These are phyloP conservation scores for Pontederia crassipes DNA, from an alignment of 176 grass and related monocot species.

Conservation along the genomic window DNA sequence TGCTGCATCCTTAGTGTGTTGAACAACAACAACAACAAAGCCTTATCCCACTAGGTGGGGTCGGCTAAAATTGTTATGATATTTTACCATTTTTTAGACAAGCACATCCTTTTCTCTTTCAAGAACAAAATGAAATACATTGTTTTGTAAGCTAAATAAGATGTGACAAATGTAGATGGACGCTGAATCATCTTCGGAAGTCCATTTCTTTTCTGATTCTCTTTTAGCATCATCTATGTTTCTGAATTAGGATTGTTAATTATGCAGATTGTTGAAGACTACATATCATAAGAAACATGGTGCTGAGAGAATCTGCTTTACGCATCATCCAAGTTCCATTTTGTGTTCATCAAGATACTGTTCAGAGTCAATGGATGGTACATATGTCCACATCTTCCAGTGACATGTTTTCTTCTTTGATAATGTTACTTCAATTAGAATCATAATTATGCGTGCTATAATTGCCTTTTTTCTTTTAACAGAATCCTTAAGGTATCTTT, in stretches of 20 bases:
- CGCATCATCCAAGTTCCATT: conserved; percentile 87
- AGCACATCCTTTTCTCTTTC: too few species aligned
- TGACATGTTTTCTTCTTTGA: neutral
- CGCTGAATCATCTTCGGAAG: neutral
- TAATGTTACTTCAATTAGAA: neutral
- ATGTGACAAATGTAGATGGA: too few species aligned
- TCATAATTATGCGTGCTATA: neutral
- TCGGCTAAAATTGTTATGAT: too few species aligned
- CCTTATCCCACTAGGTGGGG: too few species aligned
- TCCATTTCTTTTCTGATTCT: neutral
- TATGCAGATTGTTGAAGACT: conserved; percentile 66
- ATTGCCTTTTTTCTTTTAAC: conserved; percentile 14
- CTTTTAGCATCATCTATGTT: conserved; percentile 6
- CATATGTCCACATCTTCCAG: neutral
- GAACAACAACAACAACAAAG: too few species aligned
- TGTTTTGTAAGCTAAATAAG: too few species aligned
- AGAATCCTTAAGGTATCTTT: conserved; percentile 81
- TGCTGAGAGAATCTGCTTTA: conserved; percentile 81
- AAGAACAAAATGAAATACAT: too few species aligned
- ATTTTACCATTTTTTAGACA: too few species aligned
- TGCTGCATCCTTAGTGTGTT: too few species aligned
- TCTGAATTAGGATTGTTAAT: conserved; percentile 13
- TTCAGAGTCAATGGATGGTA: conserved; percentile 32
- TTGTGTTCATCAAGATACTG: conserved; percentile 88
- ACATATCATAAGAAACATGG: conserved; percentile 98